Conservation (phyloP, 2,329 filamentous ascomycete species). For the Xylariaceae sp. region DNA sequence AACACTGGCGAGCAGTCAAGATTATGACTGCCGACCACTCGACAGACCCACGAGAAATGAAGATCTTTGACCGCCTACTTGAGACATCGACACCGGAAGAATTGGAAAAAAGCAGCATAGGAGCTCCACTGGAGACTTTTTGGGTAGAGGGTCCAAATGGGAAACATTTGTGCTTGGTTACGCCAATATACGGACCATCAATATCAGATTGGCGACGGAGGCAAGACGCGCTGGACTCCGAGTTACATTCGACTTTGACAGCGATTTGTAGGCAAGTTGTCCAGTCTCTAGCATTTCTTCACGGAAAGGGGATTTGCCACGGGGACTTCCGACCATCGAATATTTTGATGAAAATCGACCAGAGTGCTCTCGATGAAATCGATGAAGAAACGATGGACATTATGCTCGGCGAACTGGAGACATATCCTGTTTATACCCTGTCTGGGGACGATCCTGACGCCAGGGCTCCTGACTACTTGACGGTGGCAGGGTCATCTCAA, state of each 20-base stretch:
- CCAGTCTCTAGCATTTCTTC: constrained; percentile 8
- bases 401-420: constrained; percentile 4
- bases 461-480: not conserved
- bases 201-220: constrained; percentile 3
- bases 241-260: not conserved
- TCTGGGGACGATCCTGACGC: constrained; percentile 1
- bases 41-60: not conserved
- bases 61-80: constrained; percentile 1
- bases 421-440: not conserved
- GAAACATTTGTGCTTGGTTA: constrained; percentile 13
- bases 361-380: constrained; percentile 7
- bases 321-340: constrained; percentile 12
- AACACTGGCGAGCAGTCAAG: constrained; percentile 16
- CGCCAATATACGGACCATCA: constrained; percentile 5
- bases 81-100: not conserved
- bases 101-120: constrained; percentile 9
- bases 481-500: too few relatives aligned
- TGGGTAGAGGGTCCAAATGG: constrained; percentile 15
- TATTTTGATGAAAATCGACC: constrained; percentile 10
- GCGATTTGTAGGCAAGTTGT: constrained; percentile 8
- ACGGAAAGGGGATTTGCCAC: constrained; percentile 12
- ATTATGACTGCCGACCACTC: constrained; percentile 11
- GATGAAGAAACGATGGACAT: constrained; percentile 2
- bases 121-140: constrained; percentile 12
- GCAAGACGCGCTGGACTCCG: not conserved